Evolutionary conservation across 768 basidiomycete genomes (phyloP).

Genomic region (Suillus variegatus): DNA sequence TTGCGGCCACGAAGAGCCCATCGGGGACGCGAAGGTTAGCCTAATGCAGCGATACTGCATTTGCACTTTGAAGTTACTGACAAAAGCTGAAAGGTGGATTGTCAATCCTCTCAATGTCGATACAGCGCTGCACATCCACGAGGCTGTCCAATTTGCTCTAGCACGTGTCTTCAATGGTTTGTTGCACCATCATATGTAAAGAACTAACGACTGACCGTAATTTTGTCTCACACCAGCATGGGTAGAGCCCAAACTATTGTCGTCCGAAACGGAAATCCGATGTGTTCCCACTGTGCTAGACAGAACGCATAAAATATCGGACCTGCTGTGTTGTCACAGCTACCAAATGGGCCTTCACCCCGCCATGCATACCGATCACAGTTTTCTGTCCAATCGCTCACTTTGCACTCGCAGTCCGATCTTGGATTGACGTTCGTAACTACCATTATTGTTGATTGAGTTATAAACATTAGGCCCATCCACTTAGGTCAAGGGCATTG

Average conservation of each 20-base stretch:
- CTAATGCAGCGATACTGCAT: slow-evolving; percentile 6
- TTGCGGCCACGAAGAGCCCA: slow-evolving; percentile 40
- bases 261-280: slow-evolving; percentile 17
- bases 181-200: slow-evolving; percentile 12
- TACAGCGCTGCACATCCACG: slow-evolving; percentile 41
- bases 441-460: slow-evolving; percentile 1
- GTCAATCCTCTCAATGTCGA: slow-evolving; percentile 39
- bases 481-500: not conserved
- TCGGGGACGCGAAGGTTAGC: slow-evolving; percentile 31
- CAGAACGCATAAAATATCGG: slow-evolving; percentile 12
- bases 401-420: slow-evolving; percentile 80
- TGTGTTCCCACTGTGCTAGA: slow-evolving; percentile 24
- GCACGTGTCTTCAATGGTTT: slow-evolving; percentile 44
- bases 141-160: slow-evolving; percentile 37
- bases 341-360: not conserved
- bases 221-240: slow-evolving; percentile 18
- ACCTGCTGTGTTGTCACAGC: not conserved
- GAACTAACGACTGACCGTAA: slow-evolving; percentile 18
- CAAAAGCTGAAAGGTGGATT: slow-evolving; percentile 41
- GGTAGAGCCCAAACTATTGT: slow-evolving; percentile 23
- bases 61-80: not conserved
- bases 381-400: slow-evolving; percentile 41
- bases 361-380: slow-evolving; percentile 22
- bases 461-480: not conserved
- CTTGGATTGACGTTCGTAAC: slow-evolving; percentile 48